A percentile compares a stretch with the other conserved stretches of the same genome.
Evolutionary conservation across 1,284 basidiomycete species (phyloP).

Genomic region (Retiboletus flavoniger): DNA sequence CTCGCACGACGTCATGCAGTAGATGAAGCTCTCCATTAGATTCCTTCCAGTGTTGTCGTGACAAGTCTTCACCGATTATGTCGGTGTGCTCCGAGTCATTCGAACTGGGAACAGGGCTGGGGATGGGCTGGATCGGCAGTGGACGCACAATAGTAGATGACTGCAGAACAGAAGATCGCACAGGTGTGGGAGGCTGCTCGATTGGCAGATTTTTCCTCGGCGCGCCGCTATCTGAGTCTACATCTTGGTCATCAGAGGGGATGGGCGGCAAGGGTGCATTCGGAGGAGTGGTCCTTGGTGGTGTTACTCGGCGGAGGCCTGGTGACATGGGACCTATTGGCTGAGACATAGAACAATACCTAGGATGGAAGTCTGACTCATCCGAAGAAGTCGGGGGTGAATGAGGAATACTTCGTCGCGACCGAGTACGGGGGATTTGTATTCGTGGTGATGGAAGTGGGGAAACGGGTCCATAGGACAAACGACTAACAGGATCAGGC

Average conservation of each 20-base stretch:
- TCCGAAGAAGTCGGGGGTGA: slow-evolving; percentile 9
- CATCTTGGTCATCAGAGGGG: slow-evolving; percentile 11
- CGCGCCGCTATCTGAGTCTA: neutral
- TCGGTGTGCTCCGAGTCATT: slow-evolving; percentile 14
- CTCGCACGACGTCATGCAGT: slow-evolving; percentile 17
- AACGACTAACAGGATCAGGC: neutral
- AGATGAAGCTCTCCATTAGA: neutral
- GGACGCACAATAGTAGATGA: slow-evolving; percentile 13
- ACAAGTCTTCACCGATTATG: neutral
- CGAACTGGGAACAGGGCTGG: slow-evolving; percentile 18
- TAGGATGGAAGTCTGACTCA: slow-evolving; percentile 8
- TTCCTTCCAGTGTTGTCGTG: slow-evolving; percentile 13
- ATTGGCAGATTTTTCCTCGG: neutral
- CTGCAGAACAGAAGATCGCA: neutral
- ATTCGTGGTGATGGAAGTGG: neutral
- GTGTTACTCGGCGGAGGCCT: slow-evolving; percentile 8
- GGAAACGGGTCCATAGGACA: neutral
- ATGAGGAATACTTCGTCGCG: slow-evolving; percentile 3
- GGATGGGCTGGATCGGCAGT: slow-evolving; percentile 22
- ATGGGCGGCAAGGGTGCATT: slow-evolving; percentile 25
- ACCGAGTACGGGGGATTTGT: neutral
- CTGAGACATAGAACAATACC: slow-evolving; percentile 10
- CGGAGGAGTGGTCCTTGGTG: slow-evolving; percentile 21
- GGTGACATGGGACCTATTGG: neutral
- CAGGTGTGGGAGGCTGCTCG: slow-evolving; percentile 10